phyloP scores from a whole-genome alignment of 768 basidiomycete species.

The Austroboletus festivus region DNA sequence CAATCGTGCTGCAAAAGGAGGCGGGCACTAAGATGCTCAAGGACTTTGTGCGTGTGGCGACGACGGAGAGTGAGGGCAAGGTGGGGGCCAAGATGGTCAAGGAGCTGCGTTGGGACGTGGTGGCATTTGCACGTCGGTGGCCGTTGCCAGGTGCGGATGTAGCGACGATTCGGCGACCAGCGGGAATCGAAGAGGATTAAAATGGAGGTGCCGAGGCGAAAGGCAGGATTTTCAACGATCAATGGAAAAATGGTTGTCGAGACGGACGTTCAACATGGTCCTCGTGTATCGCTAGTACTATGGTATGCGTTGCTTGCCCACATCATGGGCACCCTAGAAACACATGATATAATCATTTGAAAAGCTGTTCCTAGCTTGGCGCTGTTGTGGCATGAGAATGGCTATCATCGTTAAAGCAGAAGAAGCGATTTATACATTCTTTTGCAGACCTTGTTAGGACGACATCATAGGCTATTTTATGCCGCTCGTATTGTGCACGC shows the following conservation, averaged over 20 bases:
- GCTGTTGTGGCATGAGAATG: no score
- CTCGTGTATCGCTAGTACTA: constrained; percentile 4
- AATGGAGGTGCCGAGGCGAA: constrained; percentile 16
- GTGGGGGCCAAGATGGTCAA: constrained; percentile 68
- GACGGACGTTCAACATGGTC: constrained; percentile 36
- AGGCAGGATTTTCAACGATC: constrained; percentile 47
- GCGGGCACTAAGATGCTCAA: constrained; percentile 92
- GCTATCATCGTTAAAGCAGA: no score
- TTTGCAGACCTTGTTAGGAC: no score
- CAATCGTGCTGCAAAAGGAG: constrained; percentile 87
- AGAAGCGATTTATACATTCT: no score
- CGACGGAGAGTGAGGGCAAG: constrained; percentile 62
- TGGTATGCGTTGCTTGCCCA: no score
- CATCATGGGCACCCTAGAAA: no score
- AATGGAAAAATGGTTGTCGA: constrained; percentile 21
- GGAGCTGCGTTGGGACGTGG: constrained; percentile 77
- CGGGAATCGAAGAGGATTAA: constrained; percentile 58
- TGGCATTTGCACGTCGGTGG: constrained; percentile 79
- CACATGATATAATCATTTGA: no score
- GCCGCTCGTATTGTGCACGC: no score
- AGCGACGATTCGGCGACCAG: constrained; percentile 49
- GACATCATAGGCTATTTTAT: no score
- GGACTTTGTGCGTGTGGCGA: constrained; percentile 88
- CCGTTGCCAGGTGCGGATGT: constrained; percentile 86
- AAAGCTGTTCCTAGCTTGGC: no score